A percentile compares a stretch with the other conserved stretches of the same genome.
phyloP scores from a whole-genome alignment of 1,284 basidiomycete genomes.

The Schizopora paradoxa region DNA sequence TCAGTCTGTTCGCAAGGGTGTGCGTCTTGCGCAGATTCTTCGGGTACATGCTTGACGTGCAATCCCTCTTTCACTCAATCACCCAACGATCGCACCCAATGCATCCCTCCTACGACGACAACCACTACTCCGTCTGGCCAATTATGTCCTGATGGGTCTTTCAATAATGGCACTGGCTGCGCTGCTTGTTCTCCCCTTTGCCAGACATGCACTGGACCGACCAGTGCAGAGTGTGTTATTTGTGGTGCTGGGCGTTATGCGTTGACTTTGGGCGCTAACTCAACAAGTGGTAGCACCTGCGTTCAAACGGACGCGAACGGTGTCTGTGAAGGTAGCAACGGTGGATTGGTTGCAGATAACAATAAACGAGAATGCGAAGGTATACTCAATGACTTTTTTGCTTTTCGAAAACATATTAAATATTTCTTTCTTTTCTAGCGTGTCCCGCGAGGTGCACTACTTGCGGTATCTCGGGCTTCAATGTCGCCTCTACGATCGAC shows the following conservation, averaged over 20 bases:
- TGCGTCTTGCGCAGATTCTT: slow-evolving; percentile 55
- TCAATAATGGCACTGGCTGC: slow-evolving; percentile 53
- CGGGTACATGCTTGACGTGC: slow-evolving; percentile 69
- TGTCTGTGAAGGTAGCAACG: slow-evolving; percentile 51
- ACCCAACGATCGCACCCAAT: slow-evolving; percentile 61
- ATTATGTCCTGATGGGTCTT: slow-evolving; percentile 60
- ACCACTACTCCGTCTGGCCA: slow-evolving; percentile 44
- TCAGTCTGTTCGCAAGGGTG: slow-evolving; percentile 70
- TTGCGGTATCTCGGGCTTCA: slow-evolving; percentile 70
- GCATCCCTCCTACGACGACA: slow-evolving; percentile 45
- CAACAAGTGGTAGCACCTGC: slow-evolving; percentile 42
- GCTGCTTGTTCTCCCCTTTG: slow-evolving; percentile 58
- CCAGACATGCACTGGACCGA: slow-evolving; percentile 61
- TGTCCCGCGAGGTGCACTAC: slow-evolving; percentile 76
- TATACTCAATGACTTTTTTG: slow-evolving; percentile 35
- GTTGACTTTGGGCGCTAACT: too few relatives aligned
- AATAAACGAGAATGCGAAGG: slow-evolving; percentile 75
- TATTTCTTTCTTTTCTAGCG: slow-evolving; percentile 37
- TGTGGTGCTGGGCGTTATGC: slow-evolving; percentile 56
- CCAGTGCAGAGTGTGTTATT: slow-evolving; percentile 63
- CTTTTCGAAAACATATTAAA: too few relatives aligned
- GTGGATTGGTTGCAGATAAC: slow-evolving; percentile 61
- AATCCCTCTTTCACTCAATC: slow-evolving; percentile 59
- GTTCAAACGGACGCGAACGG: slow-evolving; percentile 60
- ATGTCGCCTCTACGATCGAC: slow-evolving; percentile 54